Evolutionary conservation across 768 basidiomycete species (phyloP).

Genomic region (Trametes meyenii): DNA sequence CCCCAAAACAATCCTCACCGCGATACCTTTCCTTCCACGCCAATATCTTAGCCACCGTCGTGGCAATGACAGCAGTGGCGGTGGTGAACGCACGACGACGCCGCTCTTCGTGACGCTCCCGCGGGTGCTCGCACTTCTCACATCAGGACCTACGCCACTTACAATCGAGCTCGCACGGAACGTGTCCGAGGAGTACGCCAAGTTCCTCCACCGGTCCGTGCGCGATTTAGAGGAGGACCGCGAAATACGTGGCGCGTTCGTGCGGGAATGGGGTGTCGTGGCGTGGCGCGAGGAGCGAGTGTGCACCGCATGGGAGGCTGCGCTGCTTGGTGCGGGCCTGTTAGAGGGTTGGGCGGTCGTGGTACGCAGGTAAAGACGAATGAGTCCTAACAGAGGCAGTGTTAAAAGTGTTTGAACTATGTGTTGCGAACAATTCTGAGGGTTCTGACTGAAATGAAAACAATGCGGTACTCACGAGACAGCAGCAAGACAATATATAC

Average conservation of each 20-base stretch:
- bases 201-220: conserved; percentile 21
- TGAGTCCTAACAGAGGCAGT: neutral
- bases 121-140: conserved; percentile 22
- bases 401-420: neutral
- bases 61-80: neutral
- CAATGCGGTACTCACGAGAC: neutral
- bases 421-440: no score
- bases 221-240: conserved; percentile 23
- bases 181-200: conserved; percentile 28
- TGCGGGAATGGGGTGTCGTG: conserved; percentile 23
- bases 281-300: conserved; percentile 32
- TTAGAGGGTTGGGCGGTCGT: conserved; percentile 30
- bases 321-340: conserved; percentile 20
- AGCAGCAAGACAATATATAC: neutral
- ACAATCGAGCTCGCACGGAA: conserved; percentile 28
- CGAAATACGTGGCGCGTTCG: conserved; percentile 19
- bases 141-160: conserved; percentile 24
- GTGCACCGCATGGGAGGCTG: conserved; percentile 30
- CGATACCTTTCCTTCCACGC: conserved; percentile 29
- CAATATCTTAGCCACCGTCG: conserved; percentile 13
- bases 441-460: no score
- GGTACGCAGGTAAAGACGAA: conserved; percentile 14
- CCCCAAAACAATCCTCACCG: conserved; percentile 18
- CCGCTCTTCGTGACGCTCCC: conserved; percentile 27
- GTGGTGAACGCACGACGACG: conserved; percentile 7